A percentile compares a stretch with the other conserved stretches of the same genome.
phyloP scores from a whole-genome alignment of 73 alveolate species.

The Symbiodinium natans region DNA sequence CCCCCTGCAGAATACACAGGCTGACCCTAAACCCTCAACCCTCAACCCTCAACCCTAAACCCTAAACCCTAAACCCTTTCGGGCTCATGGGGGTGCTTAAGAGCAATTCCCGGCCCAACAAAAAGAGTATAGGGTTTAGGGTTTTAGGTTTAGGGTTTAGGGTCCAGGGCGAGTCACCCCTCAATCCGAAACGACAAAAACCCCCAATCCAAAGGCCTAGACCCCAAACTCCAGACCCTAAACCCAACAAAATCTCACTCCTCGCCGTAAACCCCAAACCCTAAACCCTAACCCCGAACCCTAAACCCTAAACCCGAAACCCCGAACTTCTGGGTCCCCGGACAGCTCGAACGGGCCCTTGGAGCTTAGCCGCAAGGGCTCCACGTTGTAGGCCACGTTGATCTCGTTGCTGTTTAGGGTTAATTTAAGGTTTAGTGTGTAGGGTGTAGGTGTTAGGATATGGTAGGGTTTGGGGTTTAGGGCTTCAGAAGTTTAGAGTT shows the following conservation, averaged over 20 bases:
- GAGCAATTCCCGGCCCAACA: too few species aligned
- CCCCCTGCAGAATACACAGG: too few species aligned
- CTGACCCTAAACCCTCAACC: too few species aligned
- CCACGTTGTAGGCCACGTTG: slow-evolving; percentile 87
- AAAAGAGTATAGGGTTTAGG: neutral
- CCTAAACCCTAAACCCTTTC: too few species aligned
- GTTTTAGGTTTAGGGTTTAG: neutral
- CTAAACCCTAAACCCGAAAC: neutral
- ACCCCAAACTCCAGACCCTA: neutral
- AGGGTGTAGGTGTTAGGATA: neutral
- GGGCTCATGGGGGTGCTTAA: neutral
- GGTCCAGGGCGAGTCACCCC: neutral
- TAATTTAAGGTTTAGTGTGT: neutral
- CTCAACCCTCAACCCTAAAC: too few species aligned
- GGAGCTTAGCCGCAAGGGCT: slow-evolving; percentile 87
- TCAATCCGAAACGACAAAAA: neutral
- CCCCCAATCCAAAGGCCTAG: neutral
- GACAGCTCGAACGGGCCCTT: slow-evolving; percentile 89
- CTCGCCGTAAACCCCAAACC: neutral
- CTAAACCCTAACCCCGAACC: neutral
- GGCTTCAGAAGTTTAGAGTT: too few species aligned
- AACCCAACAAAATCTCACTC: neutral
- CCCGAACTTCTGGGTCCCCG: neutral
- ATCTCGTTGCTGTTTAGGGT: neutral
- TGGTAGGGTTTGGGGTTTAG: too few species aligned